Evolutionary conservation across 805 yeast genomes (phyloP), one percentile per base, ranked within the genome.

Genomic region (Clavispora santaluciae): DNA sequence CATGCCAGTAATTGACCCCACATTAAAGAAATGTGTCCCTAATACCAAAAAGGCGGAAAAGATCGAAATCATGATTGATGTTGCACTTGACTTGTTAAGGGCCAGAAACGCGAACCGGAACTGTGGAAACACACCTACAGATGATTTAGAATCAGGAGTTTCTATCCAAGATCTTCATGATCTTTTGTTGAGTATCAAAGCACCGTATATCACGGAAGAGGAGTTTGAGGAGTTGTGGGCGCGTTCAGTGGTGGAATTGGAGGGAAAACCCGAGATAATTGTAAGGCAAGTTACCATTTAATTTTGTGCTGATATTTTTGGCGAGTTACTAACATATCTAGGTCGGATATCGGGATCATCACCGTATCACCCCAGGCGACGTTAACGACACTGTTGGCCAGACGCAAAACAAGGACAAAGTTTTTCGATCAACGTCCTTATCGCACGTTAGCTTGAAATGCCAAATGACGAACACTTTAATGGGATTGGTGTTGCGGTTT

Each of bases 161-260:
- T 53, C 65, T 3, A 59, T 69, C 33, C 60, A 53, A 2, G 84
- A 78, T 35, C 60, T 81, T 25, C 78, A 77, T 51, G 73, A 75
- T 36, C 66, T 79, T 36, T 71, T 81, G 45, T 58, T 68, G 36
- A 49, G 62, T 18, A 60, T 70, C 61, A 68, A 70, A 47, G 76
- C 75, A 7, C 71, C 72, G 2, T 67, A 68, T 39, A 73, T 73
- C 41, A 60, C 73, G 1, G 76, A 70, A 40, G 79, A 78, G 25
- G 93, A 86, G 47, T 86, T 84, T 58, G 83, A 83, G 49, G 83
- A 78, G 43, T 70, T 85, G 44, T 88, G 95, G 95, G 55, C 56
- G 20, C 75, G 78, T 51, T 82, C 82, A n/a, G 55, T 80, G 2
- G 57, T 66, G 25, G 82, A 79, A 51, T 70, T 87, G 47, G 76